phyloP scores from a whole-genome alignment of 805 yeast genomes.

The Cyberlindnera meyerae region DNA sequence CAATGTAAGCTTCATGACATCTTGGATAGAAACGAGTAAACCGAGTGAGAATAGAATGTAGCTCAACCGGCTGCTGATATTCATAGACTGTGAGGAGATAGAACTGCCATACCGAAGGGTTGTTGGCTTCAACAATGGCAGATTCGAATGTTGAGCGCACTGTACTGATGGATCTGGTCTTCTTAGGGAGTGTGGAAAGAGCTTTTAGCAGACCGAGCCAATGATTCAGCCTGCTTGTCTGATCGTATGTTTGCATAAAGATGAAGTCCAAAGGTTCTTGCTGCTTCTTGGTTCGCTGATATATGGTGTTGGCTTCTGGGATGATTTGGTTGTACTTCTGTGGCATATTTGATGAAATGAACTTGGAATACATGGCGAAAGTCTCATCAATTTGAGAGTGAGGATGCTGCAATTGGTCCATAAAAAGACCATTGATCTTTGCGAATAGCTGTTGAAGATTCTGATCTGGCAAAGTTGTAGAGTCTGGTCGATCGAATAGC shows the following conservation, averaged over 20 bases:
- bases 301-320: constrained; percentile 32
- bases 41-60: neutral
- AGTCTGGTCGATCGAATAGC: constrained; percentile 2
- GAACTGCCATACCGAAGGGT: constrained; percentile 11
- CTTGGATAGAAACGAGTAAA: constrained; percentile 12
- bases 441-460: neutral
- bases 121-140: neutral
- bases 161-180: too few species aligned
- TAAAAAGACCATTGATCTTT: constrained; percentile 1
- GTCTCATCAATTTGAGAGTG: constrained; percentile 38
- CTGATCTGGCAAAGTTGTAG: neutral
- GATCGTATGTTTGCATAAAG: constrained; percentile 26
- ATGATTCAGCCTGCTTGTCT: too few species aligned
- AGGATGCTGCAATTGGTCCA: constrained; percentile 35
- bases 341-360: constrained; percentile 30
- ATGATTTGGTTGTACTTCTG: constrained; percentile 33
- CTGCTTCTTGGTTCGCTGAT: constrained; percentile 29
- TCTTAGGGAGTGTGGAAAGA: too few species aligned
- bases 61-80: neutral
- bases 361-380: constrained; percentile 35
- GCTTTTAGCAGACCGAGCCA: too few species aligned
- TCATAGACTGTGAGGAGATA: constrained; percentile 11
- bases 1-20: constrained; percentile 10
- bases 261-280: constrained; percentile 29
- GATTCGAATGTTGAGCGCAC: too few species aligned